Conservation (phyloP, 148 eudicot genomes). For the Rhododendron ferrugineum region DNA sequence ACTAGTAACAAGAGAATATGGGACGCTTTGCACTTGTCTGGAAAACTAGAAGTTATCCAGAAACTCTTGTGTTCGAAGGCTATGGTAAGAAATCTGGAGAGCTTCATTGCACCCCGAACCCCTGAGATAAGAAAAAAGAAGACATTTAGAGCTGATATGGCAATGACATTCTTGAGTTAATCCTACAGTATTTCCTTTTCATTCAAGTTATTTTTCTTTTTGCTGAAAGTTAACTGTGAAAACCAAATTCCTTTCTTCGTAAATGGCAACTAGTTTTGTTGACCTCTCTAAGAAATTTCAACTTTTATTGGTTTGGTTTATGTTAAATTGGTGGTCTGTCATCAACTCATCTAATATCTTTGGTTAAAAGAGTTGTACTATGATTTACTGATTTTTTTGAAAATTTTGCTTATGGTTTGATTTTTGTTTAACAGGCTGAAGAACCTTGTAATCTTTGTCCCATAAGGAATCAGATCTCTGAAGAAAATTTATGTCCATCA, state of each 20-base stretch:
- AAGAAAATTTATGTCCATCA: not conserved
- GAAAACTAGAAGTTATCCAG: conserved; percentile 26
- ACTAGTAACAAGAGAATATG: conserved; percentile 45
- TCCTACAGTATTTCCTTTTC: not conserved
- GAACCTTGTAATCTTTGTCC: conserved; percentile 16
- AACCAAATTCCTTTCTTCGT: not conserved
- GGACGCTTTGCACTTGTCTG: conserved; percentile 38
- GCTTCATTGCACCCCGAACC: not conserved
- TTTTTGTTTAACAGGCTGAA: conserved; percentile 31
- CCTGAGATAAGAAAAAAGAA: not conserved
- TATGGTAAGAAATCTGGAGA: conserved; percentile 22
- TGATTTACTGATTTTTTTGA: not conserved
- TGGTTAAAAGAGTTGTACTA: not conserved
- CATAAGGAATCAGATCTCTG: not conserved
- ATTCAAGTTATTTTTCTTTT: not conserved
- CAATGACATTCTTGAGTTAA: not conserved
- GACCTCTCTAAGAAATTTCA: not conserved
- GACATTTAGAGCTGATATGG: not conserved
- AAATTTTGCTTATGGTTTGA: not conserved
- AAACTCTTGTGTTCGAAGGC: conserved; percentile 16
- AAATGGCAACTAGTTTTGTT: not conserved
- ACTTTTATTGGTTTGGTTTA: not conserved
- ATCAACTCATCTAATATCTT: not conserved
- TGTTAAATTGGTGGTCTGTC: not conserved
- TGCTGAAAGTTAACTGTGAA: not conserved